phyloP scores from a whole-genome alignment of 495 filamentous ascomycete genomes.

The Sphaerosporella brunnea region DNA sequence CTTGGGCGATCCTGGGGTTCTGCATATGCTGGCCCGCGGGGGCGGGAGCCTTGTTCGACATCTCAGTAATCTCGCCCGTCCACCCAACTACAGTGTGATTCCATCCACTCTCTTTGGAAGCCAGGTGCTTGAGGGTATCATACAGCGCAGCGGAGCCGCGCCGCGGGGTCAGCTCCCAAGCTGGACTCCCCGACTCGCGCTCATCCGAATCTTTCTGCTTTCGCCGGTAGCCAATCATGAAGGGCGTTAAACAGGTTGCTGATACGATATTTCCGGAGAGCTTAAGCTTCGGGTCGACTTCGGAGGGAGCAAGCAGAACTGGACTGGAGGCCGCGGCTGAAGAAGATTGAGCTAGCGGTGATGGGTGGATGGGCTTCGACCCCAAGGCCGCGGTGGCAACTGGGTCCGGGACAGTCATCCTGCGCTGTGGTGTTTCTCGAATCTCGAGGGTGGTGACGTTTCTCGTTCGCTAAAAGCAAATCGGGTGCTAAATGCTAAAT shows the following conservation, averaged over 20 bases:
- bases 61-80: conserved; percentile 66
- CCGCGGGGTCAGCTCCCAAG: conserved; percentile 52
- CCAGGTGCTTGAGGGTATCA: conserved; percentile 70
- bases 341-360: background rate
- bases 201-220: conserved; percentile 38
- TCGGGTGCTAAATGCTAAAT: too few species aligned
- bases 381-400: too few species aligned
- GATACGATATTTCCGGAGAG: conserved; percentile 74
- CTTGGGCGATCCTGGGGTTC: conserved; percentile 4
- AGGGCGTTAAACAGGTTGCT: conserved; percentile 69
- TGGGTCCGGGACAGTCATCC: background rate
- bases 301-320: background rate
- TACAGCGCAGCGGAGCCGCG: conserved; percentile 76
- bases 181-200: conserved; percentile 9
- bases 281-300: conserved; percentile 30
- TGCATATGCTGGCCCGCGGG: conserved; percentile 1
- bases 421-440: too few species aligned
- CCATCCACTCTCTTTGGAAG: conserved; percentile 57
- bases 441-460: too few species aligned
- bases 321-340: background rate
- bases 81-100: conserved; percentile 77
- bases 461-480: too few species aligned
- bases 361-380: background rate
- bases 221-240: conserved; percentile 47
- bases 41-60: conserved; percentile 19